Base-by-base conservation (phyloP, 2,329 filamentous ascomycete species). In the Talaromyces sp. region DNA sequence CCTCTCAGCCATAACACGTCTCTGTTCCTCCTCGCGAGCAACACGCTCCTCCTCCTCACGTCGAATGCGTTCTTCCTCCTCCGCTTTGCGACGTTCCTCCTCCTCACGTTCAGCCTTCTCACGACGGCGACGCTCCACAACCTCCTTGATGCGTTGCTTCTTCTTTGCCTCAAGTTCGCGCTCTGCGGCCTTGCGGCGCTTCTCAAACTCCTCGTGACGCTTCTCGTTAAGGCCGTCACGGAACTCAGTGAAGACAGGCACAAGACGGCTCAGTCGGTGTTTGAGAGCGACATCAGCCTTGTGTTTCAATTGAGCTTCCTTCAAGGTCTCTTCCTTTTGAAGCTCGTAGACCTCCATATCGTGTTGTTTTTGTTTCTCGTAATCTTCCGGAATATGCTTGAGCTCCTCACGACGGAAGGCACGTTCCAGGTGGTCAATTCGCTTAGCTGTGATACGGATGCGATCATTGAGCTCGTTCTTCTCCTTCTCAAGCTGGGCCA, bases 401-500 rank as follows among this genome's bases (percentile, higher is more conserved):
- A 90, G 82, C 80, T 99, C 95, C 81, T 98, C 95, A 78, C 94
- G 92, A 73, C 95, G 90, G 86, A 96, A 96, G 43, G 95, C 95
- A 82, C 95, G 91, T 84, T 99, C 95, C 72, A 99, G 83, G 81
- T 99, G 94, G 76, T 99, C 95, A 73, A 97, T 91, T 69, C 95
- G 90, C 87, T 97, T 98, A 78, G 90, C 92, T 67, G 93, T 96
- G 72, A 96, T 88, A 73, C 93, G 90, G 62, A 98, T 87, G 76
- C 91, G 92, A 81, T 97, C 93, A 69, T 91, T 92, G 70, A 97
- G 89, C 75, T 95, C 93, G 74, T 94, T 96, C 89, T 98, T 99
- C 84, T 98, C 95, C 72, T 94, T 93, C 82, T 98, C 95, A 11
- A 99, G 87, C 80, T 97, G 94, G 67, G 92, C 90, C 65, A 99